A percentile compares a stretch with the other conserved stretches of the same genome.
Conservation (phyloP, 345 rosid species). For the Hibiscus trionum region DNA sequence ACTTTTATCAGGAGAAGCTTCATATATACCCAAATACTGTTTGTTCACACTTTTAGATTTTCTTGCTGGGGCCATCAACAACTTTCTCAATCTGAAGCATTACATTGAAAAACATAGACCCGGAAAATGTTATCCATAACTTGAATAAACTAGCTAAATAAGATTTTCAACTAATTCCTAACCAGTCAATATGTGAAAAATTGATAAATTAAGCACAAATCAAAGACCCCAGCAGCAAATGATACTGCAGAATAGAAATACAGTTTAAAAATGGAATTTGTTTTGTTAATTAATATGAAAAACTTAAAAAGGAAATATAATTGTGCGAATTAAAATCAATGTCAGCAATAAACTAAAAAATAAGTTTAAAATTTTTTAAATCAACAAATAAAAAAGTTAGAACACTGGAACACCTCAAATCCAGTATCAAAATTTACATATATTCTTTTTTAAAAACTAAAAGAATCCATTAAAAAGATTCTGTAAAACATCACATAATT, state of each 20-base stretch:
- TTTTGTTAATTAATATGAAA: not conserved
- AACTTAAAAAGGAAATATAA: no score
- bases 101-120: slow-evolving; percentile 4
- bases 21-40: slow-evolving; percentile 44
- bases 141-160: not conserved
- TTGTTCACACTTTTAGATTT: slow-evolving; percentile 74
- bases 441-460: no score
- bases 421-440: not conserved
- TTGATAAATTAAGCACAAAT: not conserved
- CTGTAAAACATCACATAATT: not conserved
- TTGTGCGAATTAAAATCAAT: not conserved
- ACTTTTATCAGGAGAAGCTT: slow-evolving; percentile 59
- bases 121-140: not conserved
- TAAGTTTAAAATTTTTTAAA: not conserved
- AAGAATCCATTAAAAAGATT: not conserved
- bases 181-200: not conserved
- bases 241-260: not conserved
- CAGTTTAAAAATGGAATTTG: not conserved
- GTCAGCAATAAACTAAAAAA: not conserved
- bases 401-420: not conserved
- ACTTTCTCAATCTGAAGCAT: slow-evolving; percentile 21
- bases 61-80: slow-evolving; percentile 63
- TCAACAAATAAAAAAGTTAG: not conserved
- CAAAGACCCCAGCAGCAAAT: not conserved
- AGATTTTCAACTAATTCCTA: not conserved